Base-by-base conservation (phyloP, 2,329 filamentous ascomycete genomes). In the Aspergillus tamarii region DNA sequence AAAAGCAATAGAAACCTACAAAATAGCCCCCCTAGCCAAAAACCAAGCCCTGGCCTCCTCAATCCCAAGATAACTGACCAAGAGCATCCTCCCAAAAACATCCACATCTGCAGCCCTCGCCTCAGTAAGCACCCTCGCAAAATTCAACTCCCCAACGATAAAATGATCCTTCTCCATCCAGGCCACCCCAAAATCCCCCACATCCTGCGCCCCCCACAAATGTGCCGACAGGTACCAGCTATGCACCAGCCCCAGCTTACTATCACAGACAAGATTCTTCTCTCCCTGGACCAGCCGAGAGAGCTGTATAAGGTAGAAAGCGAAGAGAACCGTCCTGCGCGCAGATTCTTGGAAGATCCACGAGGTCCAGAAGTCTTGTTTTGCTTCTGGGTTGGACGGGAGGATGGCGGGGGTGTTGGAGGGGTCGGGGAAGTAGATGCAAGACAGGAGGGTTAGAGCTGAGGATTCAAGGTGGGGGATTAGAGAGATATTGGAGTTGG, bases 271-370 rank as follows among this genome's bases (percentile, higher is more conserved):
- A 10, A 66, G 43, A 21, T 63, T 55, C 1, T 41, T 52, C 4
- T 67, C 64, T 0, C 66, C 68, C 8, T 67, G 72, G n/a, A 74
- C 45, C 0, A 74, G 46, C 34, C 69, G 67, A 32, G 71, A 69
- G 53, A 74, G 68, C 54, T 68, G 68, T 2, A 69, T 63, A 32
- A 86, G 78, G 50, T 84, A 85, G 65, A 83, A 83, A 0, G 80
- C 71, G 14, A 84, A 75, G 1, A 87, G 73, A 0, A 84, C 75
- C 0, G 85, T 87, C 19, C 85, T 82, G 2, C 85, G 80, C 1
- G 81, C 76, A 0, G 84, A 86, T 69, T 88, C 85, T 12, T 85
- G 79, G 23, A 86, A 76, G 3, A 85, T 73, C 83, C 84, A 88
- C 1, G 78, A 75, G 9, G 74, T 71, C 85, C 85, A 88, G 52